Evolutionary conservation across 257 asterid genomes (phyloP).

Genomic region (Galeopsis tetrahit): DNA sequence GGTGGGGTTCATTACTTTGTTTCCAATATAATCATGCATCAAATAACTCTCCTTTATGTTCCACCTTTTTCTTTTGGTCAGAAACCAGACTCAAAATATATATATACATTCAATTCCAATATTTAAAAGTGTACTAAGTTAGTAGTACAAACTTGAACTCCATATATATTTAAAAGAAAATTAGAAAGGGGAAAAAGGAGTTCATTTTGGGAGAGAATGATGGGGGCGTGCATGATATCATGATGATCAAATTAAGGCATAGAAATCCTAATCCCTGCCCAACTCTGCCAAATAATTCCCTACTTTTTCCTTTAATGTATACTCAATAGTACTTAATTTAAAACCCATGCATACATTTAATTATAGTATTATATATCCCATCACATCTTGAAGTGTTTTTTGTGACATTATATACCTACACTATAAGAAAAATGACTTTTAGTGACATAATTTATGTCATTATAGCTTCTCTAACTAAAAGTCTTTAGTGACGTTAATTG

Average conservation of each 20-base stretch:
- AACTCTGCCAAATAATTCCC: neutral
- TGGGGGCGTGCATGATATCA: neutral
- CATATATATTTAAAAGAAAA: no score
- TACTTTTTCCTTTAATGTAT: neutral
- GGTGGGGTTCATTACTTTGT: no score
- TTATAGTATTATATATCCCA: neutral
- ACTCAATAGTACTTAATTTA: no score
- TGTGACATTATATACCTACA: neutral
- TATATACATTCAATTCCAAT: no score
- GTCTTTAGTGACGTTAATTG: no score
- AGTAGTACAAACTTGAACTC: no score
- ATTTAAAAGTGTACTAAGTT: no score
- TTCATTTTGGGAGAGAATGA: neutral
- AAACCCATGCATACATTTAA: neutral
- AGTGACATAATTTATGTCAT: no score
- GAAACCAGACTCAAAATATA: neutral
- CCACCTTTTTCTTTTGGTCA: neutral
- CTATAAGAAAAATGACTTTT: no score
- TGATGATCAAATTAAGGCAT: neutral
- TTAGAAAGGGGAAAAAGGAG: no score
- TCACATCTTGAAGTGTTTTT: neutral
- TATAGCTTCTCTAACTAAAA: no score
- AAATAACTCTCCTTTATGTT: neutral
- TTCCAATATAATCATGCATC: no score
- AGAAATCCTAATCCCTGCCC: neutral